A percentile compares a stretch with the other conserved stretches of the same genome.
Conservation (phyloP, 1,284 basidiomycete genomes). For the Phenoliferia sp. region DNA sequence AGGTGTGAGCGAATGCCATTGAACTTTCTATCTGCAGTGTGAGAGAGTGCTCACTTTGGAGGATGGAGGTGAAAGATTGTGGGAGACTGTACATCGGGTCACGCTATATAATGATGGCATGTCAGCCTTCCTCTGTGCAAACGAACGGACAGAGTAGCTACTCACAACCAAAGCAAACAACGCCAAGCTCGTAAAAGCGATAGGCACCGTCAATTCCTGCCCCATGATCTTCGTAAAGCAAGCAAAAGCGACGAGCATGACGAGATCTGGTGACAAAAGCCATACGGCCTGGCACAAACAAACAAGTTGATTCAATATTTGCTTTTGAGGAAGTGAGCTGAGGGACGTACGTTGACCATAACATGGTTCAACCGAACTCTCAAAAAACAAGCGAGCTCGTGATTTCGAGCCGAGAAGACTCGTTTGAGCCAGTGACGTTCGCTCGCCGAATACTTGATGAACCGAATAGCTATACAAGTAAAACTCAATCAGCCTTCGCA, state of each 20-base stretch:
- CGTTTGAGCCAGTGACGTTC: slow-evolving; percentile 33
- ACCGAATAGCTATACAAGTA: slow-evolving; percentile 55
- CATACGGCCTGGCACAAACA: slow-evolving; percentile 8
- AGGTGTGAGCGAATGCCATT: slow-evolving; percentile 38
- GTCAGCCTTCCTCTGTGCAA: not conserved
- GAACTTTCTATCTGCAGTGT: slow-evolving; percentile 51
- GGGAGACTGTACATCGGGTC: slow-evolving; percentile 59
- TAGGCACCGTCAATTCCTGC: slow-evolving; percentile 18
- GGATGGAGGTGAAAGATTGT: slow-evolving; percentile 57
- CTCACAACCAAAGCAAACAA: slow-evolving; percentile 2
- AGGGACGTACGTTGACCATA: slow-evolving; percentile 20
- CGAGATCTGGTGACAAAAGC: slow-evolving; percentile 23
- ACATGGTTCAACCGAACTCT: slow-evolving; percentile 21
- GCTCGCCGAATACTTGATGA: slow-evolving; percentile 57
- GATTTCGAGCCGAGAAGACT: slow-evolving; percentile 34
- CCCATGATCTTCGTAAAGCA: slow-evolving; percentile 11
- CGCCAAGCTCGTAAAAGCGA: slow-evolving; percentile 15
- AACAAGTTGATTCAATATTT: slow-evolving; percentile 37
- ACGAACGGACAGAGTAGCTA: not conserved
- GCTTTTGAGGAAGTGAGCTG: slow-evolving; percentile 39
- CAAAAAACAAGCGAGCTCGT: slow-evolving; percentile 38
- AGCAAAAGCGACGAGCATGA: slow-evolving; percentile 34
- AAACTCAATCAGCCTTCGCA: slow-evolving; percentile 6
- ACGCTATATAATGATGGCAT: not conserved
- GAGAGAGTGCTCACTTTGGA: slow-evolving; percentile 47